A percentile compares a stretch with the other conserved stretches of the same genome.
These are phyloP conservation scores for Hypoxylon sp. DNA, from an alignment of 2,329 filamentous ascomycete species.

Conservation along the genomic window DNA sequence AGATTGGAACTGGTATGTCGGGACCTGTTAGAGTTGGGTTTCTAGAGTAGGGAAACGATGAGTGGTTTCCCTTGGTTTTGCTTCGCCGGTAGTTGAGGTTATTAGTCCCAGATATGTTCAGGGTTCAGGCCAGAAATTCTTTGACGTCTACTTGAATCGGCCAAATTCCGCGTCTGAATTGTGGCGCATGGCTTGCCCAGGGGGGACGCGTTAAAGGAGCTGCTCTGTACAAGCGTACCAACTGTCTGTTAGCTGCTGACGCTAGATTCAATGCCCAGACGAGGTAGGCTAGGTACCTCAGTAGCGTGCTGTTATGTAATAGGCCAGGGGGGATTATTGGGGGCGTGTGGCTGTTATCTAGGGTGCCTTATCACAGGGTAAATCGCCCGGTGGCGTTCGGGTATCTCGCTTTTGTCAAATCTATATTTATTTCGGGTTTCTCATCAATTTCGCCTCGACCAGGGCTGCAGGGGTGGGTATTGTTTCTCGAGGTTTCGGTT, in stretches of 20 bases:
- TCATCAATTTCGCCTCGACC: not conserved
- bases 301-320: not conserved
- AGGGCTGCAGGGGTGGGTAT: not conserved
- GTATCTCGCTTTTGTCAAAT: not conserved
- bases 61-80: conserved; percentile 13
- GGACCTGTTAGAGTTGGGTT: not conserved
- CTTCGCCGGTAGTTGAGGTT: conserved; percentile 39
- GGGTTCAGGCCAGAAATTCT: conserved; percentile 47
- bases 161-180: conserved; percentile 46
- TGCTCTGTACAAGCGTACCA: not conserved
- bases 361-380: not conserved
- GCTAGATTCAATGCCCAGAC: not conserved
- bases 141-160: conserved; percentile 43
- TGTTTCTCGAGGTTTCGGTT: not conserved
- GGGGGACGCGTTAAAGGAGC: conserved; percentile 33
- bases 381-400: not conserved
- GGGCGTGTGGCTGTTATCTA: not conserved
- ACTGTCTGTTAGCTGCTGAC: conserved; percentile 1
- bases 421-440: not conserved
- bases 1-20: not conserved
- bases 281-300: not conserved
- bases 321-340: not conserved
- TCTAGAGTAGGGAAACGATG: not conserved
- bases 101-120: conserved; percentile 33
- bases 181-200: conserved; percentile 41